Conservation (phyloP, 495 filamentous ascomycete species). For the Aspergillus campestris region DNA sequence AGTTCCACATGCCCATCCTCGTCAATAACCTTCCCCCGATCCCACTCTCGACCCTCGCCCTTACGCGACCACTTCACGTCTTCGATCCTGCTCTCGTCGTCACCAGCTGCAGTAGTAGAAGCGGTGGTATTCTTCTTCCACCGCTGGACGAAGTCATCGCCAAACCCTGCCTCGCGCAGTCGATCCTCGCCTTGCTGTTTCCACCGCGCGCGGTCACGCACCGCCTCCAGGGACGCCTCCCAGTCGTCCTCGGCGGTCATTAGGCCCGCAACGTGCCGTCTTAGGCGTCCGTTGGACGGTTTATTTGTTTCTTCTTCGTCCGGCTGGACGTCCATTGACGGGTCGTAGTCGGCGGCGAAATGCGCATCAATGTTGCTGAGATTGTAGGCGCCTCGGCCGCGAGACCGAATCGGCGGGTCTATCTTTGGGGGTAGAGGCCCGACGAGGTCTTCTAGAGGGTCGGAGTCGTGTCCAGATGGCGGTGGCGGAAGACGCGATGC, state of each 20-base stretch:
- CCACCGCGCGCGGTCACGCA: conserved; percentile 77
- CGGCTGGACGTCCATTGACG: conserved; percentile 56
- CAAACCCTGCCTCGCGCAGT: conserved; percentile 69
- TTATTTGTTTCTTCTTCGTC: conserved; percentile 33
- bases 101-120: conserved; percentile 21
- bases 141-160: conserved; percentile 63
- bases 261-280: conserved; percentile 32
- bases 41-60: conserved; percentile 84
- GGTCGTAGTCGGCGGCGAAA: conserved; percentile 73
- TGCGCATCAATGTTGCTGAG: conserved; percentile 69
- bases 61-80: conserved; percentile 72
- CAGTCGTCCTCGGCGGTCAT: conserved; percentile 57
- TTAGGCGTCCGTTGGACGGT: conserved; percentile 18
- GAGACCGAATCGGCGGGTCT: conserved; percentile 40
- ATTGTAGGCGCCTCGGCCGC: conserved; percentile 67
- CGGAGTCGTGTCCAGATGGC: conserved; percentile 46
- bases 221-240: conserved; percentile 73
- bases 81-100: conserved; percentile 47
- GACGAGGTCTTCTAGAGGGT: conserved; percentile 70
- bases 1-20: conserved; percentile 51
- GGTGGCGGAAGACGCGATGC: not conserved
- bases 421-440: conserved; percentile 63
- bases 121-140: conserved; percentile 61
- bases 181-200: conserved; percentile 69
- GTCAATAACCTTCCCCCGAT: conserved; percentile 71